A percentile compares a stretch with the other conserved stretches of the same genome.
These are phyloP conservation scores for Trichoderma sp. DNA, from an alignment of 2,329 filamentous ascomycete genomes.

Conservation along the genomic window DNA sequence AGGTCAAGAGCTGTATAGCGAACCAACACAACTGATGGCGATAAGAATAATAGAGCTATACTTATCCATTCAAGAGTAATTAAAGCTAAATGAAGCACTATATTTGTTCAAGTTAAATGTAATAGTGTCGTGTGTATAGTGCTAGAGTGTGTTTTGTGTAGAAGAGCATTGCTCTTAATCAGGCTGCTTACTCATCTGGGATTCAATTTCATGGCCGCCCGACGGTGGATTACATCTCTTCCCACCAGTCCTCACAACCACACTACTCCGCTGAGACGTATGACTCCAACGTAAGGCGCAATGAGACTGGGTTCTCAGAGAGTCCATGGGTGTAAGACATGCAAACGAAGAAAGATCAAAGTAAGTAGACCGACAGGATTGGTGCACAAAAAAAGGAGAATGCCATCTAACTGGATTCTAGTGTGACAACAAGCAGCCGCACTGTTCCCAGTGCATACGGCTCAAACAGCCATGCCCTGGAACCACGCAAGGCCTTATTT, in stretches of 20 bases:
- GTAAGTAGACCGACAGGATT: neutral
- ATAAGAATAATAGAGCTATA: neutral
- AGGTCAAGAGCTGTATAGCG: neutral
- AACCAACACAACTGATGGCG: neutral
- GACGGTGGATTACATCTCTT: neutral
- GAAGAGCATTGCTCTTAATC: neutral
- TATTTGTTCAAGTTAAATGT: neutral
- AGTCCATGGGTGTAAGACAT: slow-evolving; percentile 11
- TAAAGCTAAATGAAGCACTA: neutral
- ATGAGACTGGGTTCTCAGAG: slow-evolving; percentile 4
- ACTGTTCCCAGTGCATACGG: slow-evolving; percentile 20
- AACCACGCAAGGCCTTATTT: slow-evolving; percentile 18
- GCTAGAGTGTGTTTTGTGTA: neutral
- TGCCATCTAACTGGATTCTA: neutral
- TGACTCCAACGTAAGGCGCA: neutral
- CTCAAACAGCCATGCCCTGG: slow-evolving; percentile 17
- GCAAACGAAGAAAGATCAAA: slow-evolving; percentile 14
- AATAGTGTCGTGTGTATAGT: neutral
- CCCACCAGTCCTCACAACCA: neutral
- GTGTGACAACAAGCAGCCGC: slow-evolving; percentile 23
- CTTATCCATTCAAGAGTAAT: neutral
- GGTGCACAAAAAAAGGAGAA: neutral
- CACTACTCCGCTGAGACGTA: neutral
- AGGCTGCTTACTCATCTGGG: slow-evolving; percentile 1
- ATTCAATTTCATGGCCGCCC: neutral